Conservation (phyloP, 2,329 filamentous ascomycete species). For the Pyrenophora teres region DNA sequence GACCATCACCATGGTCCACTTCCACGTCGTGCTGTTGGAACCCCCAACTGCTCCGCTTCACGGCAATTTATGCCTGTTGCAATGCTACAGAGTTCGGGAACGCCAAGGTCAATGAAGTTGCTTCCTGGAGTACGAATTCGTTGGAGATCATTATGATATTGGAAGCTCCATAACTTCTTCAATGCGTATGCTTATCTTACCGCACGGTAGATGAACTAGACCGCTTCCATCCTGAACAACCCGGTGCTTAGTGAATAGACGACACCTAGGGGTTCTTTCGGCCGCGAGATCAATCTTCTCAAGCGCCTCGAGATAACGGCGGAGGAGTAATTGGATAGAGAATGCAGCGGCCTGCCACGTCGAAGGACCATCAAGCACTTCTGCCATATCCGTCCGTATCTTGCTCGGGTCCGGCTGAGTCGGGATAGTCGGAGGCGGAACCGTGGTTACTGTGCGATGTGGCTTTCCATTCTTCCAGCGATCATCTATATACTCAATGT, state of each 20-base stretch:
- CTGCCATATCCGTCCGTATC: conserved; percentile 19
- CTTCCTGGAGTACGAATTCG: conserved; percentile 22
- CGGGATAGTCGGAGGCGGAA: conserved; percentile 12
- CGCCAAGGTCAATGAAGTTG: conserved; percentile 9
- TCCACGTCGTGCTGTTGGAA: conserved; percentile 21
- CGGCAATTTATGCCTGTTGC: conserved; percentile 15
- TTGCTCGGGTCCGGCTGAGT: conserved; percentile 11
- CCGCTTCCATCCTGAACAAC: conserved; percentile 22
- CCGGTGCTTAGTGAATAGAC: conserved; percentile 21
- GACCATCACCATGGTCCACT: conserved; percentile 23
- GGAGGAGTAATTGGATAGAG: conserved; percentile 19
- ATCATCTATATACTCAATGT: conserved; percentile 25
- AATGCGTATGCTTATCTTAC: conserved; percentile 19
- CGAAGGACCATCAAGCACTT: conserved; percentile 23
- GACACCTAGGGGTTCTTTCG: conserved; percentile 13
- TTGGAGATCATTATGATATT: conserved; percentile 16
- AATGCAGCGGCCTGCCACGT: conserved; percentile 22
- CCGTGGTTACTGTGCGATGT: conserved; percentile 19
- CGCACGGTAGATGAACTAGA: conserved; percentile 14
- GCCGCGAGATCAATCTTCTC: conserved; percentile 20
- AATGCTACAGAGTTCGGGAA: conserved; percentile 11
- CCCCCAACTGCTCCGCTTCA: conserved; percentile 22
- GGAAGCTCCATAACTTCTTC: conserved; percentile 22
- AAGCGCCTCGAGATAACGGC: conserved; percentile 21
- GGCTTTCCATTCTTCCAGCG: conserved; percentile 22